Conservation (phyloP, 1,284 basidiomycete genomes). For the Microstroma glucosiphilum region DNA sequence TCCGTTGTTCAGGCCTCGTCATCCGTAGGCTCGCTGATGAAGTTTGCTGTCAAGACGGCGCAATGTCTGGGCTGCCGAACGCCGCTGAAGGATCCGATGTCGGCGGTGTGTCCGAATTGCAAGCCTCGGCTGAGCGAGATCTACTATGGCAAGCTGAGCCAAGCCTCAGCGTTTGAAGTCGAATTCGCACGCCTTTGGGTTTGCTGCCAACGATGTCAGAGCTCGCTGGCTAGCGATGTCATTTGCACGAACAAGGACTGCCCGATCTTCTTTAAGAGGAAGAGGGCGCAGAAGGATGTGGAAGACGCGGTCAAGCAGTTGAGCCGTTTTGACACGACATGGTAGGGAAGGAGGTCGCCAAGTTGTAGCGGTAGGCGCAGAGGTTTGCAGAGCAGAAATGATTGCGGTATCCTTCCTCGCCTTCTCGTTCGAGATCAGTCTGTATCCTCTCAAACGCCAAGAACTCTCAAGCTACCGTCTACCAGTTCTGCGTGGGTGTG, state of each 20-base stretch:
- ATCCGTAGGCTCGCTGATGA: constrained; percentile 48
- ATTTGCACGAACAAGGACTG: constrained; percentile 94
- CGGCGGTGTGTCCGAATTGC: constrained; percentile 47
- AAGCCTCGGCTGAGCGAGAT: constrained; percentile 38
- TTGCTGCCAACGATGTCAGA: constrained; percentile 49
- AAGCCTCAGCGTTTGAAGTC: constrained; percentile 37
- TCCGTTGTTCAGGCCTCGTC: constrained; percentile 46
- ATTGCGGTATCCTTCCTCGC: too few species aligned
- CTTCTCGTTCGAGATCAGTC: too few species aligned
- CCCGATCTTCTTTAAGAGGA: constrained; percentile 95
- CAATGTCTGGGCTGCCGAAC: constrained; percentile 48
- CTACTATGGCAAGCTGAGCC: constrained; percentile 40
- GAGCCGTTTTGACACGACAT: constrained; percentile 67
- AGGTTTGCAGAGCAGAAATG: too few species aligned
- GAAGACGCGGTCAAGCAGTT: constrained; percentile 70
- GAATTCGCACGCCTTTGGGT: constrained; percentile 49
- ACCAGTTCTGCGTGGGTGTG: too few species aligned
- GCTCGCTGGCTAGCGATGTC: constrained; percentile 65
- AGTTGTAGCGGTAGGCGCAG: too few species aligned
- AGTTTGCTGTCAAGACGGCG: constrained; percentile 49
- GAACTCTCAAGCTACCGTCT: too few species aligned
- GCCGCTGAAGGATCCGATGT: constrained; percentile 35
- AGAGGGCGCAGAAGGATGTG: constrained; percentile 92
- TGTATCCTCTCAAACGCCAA: too few species aligned
- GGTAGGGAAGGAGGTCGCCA: constrained; percentile 29